Conservation (phyloP, 306 rosid genomes). For the Castanea sativa region DNA sequence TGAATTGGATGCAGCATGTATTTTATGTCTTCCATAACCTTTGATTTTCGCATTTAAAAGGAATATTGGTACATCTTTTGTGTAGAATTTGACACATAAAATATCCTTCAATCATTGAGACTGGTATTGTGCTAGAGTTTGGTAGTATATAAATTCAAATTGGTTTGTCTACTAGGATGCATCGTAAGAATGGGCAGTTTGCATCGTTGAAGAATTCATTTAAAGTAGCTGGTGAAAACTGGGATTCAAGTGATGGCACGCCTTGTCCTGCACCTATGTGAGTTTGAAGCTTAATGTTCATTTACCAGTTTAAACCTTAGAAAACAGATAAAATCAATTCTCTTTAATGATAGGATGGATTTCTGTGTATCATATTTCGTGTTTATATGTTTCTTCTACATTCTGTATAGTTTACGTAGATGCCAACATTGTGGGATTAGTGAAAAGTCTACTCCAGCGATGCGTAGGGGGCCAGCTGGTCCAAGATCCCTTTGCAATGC, state of each 20-base stretch:
- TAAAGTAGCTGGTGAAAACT: slow-evolving; percentile 43
- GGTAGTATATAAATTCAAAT: slow-evolving; percentile 16
- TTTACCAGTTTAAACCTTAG: slow-evolving; percentile 9
- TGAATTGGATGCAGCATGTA: not conserved
- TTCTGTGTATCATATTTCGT: not conserved
- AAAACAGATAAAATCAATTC: not conserved
- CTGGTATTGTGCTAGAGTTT: slow-evolving; percentile 20
- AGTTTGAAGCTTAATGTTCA: slow-evolving; percentile 36
- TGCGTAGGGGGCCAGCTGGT: slow-evolving; percentile 66
- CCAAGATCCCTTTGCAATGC: slow-evolving; percentile 63
- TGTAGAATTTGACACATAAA: not conserved
- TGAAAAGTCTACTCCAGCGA: slow-evolving; percentile 62
- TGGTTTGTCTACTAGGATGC: slow-evolving; percentile 51
- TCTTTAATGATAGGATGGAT: not conserved
- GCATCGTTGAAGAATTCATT: slow-evolving; percentile 59
- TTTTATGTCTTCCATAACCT: not conserved
- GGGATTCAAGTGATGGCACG: slow-evolving; percentile 53
- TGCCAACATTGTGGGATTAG: slow-evolving; percentile 57
- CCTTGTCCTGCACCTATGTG: slow-evolving; percentile 56
- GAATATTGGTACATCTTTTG: not conserved
- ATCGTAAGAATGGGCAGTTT: slow-evolving; percentile 80
- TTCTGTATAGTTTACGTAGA: slow-evolving; percentile 42
- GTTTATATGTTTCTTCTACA: slow-evolving; percentile 14
- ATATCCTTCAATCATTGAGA: not conserved
- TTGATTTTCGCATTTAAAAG: not conserved